Base-by-base conservation (phyloP, 345 rosid genomes). In the Rhodamnia rubescens region DNA sequence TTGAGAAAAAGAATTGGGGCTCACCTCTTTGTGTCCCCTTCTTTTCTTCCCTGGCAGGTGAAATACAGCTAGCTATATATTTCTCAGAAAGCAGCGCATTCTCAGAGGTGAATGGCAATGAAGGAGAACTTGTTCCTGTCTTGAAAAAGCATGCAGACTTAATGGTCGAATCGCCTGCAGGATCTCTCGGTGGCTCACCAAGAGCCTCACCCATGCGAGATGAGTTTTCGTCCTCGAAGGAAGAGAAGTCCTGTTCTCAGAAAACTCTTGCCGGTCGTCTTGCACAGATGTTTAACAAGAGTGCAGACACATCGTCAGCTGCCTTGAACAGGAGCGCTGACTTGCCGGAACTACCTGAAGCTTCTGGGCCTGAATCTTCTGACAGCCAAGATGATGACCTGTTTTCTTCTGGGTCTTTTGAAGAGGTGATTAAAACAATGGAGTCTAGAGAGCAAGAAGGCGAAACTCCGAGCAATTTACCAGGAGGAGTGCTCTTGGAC, bases 401-500 rank as follows among this genome's bases (percentile, higher is more conserved):
- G 83, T 90, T 92, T 42, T 88, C 93, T 82, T 86, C 92, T 80
- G 88, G 50, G 87, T 90, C 92, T 59, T 97, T 95, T 86, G 94
- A 91, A 88, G 96, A 95, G 87, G 82, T 89, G 6, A 88, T 95
- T 89, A 94, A 91, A 88, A 86, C 81, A 8, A 86, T 94, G 94
- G 94, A 92, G 90, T 89, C 95, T 6, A 93, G 88, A 86, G 98
- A 94, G 89, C 92, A 87, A 84, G 96, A 88, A 82, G 88, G 82
- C 85, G 99, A 95, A 88, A 56, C 85, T 84, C 99, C 98, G 13
- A 84, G 92, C 86, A 91, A 90, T 91, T 91, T 97, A 88, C 88
- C 98, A 3, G 99, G 99, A 74, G 99, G 98, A 86, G 90, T 95
- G 57, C 92, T 97, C 86, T 84, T 95, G 8, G 98, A 97, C 47